A percentile compares a stretch with the other conserved stretches of the same genome.
Evolutionary conservation across 2,329 filamentous ascomycete species (phyloP).

Genomic region (Hymenoscyphus repandus): DNA sequence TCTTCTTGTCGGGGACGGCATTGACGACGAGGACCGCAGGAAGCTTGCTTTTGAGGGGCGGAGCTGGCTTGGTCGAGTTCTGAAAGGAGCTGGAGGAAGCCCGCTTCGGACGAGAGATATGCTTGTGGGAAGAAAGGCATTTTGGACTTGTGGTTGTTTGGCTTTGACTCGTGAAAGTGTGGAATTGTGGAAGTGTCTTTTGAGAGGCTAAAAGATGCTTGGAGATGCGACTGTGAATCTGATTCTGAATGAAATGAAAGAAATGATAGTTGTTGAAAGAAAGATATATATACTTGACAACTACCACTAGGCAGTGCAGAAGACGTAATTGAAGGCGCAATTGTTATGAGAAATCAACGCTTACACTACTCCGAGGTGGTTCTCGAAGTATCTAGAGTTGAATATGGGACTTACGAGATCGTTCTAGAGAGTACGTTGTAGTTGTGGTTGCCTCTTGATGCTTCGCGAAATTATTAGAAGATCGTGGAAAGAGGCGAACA

Average conservation of each 20-base stretch:
- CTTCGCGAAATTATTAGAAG: constrained; percentile 10
- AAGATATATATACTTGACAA: constrained; percentile 18
- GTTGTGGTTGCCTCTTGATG: constrained; percentile 11
- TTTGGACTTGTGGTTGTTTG: constrained; percentile 8
- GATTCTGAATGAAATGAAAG: constrained; percentile 25
- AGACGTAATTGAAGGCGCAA: constrained; percentile 3
- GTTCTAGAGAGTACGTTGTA: constrained; percentile 6
- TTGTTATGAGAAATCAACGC: constrained; percentile 20
- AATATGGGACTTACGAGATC: constrained; percentile 13
- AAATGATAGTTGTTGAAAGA: constrained; percentile 3
- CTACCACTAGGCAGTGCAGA: constrained; percentile 12
- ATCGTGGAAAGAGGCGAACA: background rate
- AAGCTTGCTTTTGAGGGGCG: constrained; percentile 5
- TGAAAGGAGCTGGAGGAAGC: constrained; percentile 56
- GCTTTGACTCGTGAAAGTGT: background rate
- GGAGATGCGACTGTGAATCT: constrained; percentile 5
- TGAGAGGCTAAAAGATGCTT: background rate
- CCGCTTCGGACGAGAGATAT: constrained; percentile 19
- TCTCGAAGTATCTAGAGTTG: constrained; percentile 3
- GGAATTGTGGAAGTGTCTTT: constrained; percentile 1
- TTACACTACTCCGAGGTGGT: background rate
- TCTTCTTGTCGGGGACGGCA: constrained; percentile 25
- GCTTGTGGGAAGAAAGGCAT: constrained; percentile 28
- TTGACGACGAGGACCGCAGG: constrained; percentile 13
- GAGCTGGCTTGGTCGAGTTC: constrained; percentile 44